Base-by-base conservation (phyloP, 1,284 basidiomycete genomes). In the Entoloma clypeatum region DNA sequence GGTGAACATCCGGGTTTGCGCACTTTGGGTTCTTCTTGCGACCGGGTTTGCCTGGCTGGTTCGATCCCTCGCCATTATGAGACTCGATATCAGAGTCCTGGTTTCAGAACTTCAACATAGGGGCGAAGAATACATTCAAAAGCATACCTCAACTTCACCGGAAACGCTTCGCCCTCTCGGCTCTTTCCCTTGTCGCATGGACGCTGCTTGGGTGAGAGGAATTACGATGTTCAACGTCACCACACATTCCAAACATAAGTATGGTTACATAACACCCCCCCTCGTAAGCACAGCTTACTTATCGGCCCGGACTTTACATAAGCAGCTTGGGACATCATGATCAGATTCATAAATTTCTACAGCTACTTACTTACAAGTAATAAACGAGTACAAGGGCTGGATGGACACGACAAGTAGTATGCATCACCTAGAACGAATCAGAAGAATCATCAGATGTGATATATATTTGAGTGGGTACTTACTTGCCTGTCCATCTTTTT, bases 11-110 rank as follows among this genome's bases (percentile, higher is more conserved):
- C 36, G 28, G 39, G 35, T 43, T 58, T 21, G 35, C 75, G 48
- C 53, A 86, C 85, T 88, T 88, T 54, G 86, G 85, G 54, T 89
- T 89, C 70, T 89, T 89, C 77, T 88, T 89, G 49, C 85, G 71
- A 13, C 86, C 86, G 29, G 85, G 86, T 54, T 81, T 87, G 13
- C 79, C 77, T 33, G 79, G 75, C 17, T 60, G 65, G 36, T 63
- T 62, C 33, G 58, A 38, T n/a, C 48, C 62, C 25, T 77, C 75
- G 16, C 63, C 65, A 43, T 52, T 50, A 45, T 63, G 70, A 16
- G 79, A 82, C 16, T 81, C 79, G 23, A 67, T 53, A 48, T 86
- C 84, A 17, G 81, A 81, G 49, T 85, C 76, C 73, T 80, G 41
- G 23, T 16, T 46, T 24, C n/a, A 40, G 35, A 38, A 21, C 40